Evolutionary conservation across 164 flowering plant species (phyloP).

Genomic region (Houttuynia cordata): DNA sequence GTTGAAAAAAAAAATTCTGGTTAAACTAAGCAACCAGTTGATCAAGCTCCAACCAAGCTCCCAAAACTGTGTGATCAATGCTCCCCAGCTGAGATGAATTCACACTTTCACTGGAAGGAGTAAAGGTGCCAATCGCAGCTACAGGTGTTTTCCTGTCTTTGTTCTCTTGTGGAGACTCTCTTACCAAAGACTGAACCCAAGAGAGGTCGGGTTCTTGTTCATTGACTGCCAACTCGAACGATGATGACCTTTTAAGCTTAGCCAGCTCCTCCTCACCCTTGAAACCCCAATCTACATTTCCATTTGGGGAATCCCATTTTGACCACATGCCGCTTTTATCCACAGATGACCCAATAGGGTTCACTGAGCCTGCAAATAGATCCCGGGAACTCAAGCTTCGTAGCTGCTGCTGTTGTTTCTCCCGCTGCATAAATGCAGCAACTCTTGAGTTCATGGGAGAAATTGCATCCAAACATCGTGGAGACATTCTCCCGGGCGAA

Average conservation of each 20-base stretch:
- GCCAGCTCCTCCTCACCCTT: constrained; percentile 49
- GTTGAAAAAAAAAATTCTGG: too few species aligned
- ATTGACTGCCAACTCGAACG: constrained; percentile 41
- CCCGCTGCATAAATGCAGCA: constrained; percentile 51
- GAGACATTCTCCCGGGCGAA: constrained; percentile 79
- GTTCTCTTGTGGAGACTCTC: constrained; percentile 70
- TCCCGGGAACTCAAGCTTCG: constrained; percentile 83
- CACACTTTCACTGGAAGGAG: too few species aligned
- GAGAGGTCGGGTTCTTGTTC: constrained; percentile 89
- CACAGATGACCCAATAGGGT: constrained; percentile 39
- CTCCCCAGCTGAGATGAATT: too few species aligned
- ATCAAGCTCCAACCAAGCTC: too few species aligned
- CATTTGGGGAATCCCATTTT: constrained; percentile 61
- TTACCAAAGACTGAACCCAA: constrained; percentile 90
- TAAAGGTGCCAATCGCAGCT: too few species aligned
- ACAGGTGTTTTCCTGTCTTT: constrained; percentile 34
- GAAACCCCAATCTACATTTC: constrained; percentile 64
- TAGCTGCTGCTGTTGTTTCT: constrained; percentile 64
- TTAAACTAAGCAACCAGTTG: too few species aligned
- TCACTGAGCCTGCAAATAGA: constrained; percentile 37
- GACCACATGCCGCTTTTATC: constrained; percentile 27
- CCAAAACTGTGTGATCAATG: too few species aligned
- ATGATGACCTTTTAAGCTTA: constrained; percentile 44
- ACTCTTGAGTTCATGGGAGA: constrained; percentile 64
- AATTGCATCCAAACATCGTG: constrained; percentile 57